Conservation (phyloP, 306 rosid genomes). For the Fragaria ananassa region DNA sequence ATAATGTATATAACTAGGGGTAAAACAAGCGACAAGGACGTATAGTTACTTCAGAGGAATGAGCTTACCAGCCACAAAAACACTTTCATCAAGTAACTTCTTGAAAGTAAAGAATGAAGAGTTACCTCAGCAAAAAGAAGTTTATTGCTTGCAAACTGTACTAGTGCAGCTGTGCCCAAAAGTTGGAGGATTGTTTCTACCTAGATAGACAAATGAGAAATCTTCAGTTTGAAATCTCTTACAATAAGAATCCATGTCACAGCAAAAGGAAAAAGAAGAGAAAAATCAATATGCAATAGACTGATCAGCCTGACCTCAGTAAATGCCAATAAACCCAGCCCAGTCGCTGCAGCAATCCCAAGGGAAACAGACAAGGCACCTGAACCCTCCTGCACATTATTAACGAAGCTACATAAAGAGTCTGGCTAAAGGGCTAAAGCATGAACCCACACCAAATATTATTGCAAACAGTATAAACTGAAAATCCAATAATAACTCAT, state of each 20-base stretch:
- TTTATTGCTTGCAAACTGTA: slow-evolving; percentile 82
- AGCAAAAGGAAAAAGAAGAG: background rate
- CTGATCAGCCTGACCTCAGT: slow-evolving; percentile 54
- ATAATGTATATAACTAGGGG: background rate
- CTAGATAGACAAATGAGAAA: slow-evolving; percentile 33
- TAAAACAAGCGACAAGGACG: background rate
- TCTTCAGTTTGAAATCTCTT: slow-evolving; percentile 7
- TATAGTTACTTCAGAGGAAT: background rate
- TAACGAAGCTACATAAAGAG: slow-evolving; percentile 19
- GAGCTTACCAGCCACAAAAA: background rate
- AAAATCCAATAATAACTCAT: background rate
- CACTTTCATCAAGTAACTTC: background rate
- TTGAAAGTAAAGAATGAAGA: background rate
- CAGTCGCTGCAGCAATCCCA: slow-evolving; percentile 70
- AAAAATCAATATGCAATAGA: background rate
- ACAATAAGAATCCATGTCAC: background rate
- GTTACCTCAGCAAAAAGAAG: slow-evolving; percentile 85
- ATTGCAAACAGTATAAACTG: background rate
- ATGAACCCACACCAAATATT: background rate
- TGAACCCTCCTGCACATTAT: slow-evolving; percentile 56
- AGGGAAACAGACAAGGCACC: slow-evolving; percentile 54
- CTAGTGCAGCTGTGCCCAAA: slow-evolving; percentile 79
- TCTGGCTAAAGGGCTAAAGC: background rate
- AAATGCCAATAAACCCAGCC: slow-evolving; percentile 64
- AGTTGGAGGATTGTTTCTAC: slow-evolving; percentile 84